Evolutionary conservation across 192 early-diverging fungal genomes (phyloP).

Genomic region (Rhizoclosmatium sp.): DNA sequence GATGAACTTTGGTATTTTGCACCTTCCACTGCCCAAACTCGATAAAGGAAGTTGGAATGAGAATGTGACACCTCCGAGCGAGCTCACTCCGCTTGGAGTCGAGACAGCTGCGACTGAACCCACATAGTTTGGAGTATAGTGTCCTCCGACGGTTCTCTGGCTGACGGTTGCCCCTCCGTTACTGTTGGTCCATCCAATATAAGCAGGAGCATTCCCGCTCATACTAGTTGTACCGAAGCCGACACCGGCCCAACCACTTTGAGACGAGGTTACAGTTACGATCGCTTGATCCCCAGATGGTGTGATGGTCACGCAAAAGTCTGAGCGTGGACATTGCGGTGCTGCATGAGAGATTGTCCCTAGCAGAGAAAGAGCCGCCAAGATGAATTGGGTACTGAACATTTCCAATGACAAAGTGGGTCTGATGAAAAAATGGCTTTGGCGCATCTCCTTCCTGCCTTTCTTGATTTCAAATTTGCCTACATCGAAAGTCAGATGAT

Average conservation of each 20-base stretch:
- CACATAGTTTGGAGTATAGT: background rate
- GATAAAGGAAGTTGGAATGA: background rate
- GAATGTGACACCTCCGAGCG: background rate
- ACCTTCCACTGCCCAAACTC: background rate
- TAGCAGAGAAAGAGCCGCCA: background rate
- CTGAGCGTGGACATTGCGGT: no score
- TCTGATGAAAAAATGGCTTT: no score
- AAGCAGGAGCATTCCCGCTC: constrained; percentile 5
- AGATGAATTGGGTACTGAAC: no score
- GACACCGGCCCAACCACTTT: background rate
- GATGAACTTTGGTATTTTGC: background rate
- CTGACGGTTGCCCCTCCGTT: background rate
- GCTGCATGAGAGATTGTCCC: background rate
- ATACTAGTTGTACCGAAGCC: background rate
- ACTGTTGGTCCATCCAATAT: background rate
- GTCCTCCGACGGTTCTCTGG: background rate
- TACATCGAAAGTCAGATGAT: no score
- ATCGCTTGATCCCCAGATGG: no score
- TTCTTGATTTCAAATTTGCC: no score
- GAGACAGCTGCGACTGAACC: background rate
- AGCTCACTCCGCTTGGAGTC: background rate
- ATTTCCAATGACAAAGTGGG: no score
- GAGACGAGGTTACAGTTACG: background rate
- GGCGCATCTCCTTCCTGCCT: no score
- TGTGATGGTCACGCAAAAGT: no score